Evolutionary conservation across 495 filamentous ascomycete genomes (phyloP), one percentile per base, ranked within the genome.

Genomic region (Penicillium pulvis): DNA sequence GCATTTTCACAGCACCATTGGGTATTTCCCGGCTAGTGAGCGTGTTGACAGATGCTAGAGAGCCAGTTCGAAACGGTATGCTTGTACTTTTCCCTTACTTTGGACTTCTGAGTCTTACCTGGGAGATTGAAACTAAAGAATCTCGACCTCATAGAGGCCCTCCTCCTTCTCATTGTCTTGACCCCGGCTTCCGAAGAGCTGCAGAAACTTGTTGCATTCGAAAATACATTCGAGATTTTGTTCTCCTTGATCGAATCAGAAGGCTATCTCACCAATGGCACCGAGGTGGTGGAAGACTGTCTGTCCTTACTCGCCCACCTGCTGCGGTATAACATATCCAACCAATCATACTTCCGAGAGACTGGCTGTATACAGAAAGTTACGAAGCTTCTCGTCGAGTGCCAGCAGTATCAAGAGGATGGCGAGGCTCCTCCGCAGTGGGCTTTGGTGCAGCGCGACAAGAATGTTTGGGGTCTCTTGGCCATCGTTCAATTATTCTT

Each of bases 301-400:
- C 80, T 98, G n/a, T 90, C 93, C 39, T 79, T 98, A 51, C 81
- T 98, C 17, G 91, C 91, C 31, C 97, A 97, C 68, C 82, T 98
- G 20, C 78, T 98, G n/a, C 85, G 87, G 44, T 82, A 92, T 58
- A 98, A 97, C 68, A 78, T 86, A 23, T 91, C 93, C 23, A 98
- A 98, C 68, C 95, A 98, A 71, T 93, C 90, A 35, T 88, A 91
- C 61, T 97, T 98, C 68, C 81, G 94, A 49, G 95, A 98, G 70
- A 93, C 89, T 36, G 92, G 91, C 0, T 93, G 87, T 64, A 84
- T 96, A 23, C 81, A 86, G 30, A 87, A 86, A 67, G 71, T 97
- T 47, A 84, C 86, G 20, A 83, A 80, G 24, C 77, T 98, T 23
- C 79, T 98, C 11, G 73, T 75, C 43, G 83, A 87, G 65, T 83